Evolutionary conservation across 2,329 filamentous ascomycete species (phyloP).

Genomic region (Colletotrichum sp.): DNA sequence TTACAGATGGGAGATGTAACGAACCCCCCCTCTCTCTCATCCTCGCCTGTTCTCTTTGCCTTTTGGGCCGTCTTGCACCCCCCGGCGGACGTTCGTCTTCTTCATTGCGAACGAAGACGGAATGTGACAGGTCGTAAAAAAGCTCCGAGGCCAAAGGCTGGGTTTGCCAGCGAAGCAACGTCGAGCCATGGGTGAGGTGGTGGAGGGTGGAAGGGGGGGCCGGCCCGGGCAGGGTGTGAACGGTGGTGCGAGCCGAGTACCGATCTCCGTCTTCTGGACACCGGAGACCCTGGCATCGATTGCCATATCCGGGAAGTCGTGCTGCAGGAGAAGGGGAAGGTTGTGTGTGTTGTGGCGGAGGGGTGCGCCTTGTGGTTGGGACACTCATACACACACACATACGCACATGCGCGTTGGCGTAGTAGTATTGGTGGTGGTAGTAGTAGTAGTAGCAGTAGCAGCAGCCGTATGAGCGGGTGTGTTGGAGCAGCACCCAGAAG

Average conservation of each 20-base stretch:
- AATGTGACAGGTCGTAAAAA: slow-evolving; percentile 13
- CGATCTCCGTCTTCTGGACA: slow-evolving; percentile 7
- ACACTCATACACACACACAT: not conserved
- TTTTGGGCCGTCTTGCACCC: not conserved
- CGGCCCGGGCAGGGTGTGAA: slow-evolving; percentile 10
- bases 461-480: not conserved
- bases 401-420: not conserved
- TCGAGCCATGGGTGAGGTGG: not conserved
- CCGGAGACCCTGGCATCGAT: not conserved
- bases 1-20: not conserved
- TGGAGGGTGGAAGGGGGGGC: not conserved
- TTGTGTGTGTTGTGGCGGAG: not conserved
- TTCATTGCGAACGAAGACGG: not conserved
- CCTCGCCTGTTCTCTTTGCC: not conserved
- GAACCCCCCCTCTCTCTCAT: not conserved
- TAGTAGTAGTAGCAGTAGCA: not conserved
- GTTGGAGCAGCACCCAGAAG: not conserved
- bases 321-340: not conserved
- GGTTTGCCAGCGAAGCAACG: slow-evolving; percentile 14
- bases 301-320: not conserved
- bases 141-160: not conserved
- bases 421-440: not conserved
- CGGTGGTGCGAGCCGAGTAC: slow-evolving; percentile 16
- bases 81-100: not conserved
- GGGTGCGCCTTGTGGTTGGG: not conserved